Evolutionary conservation across 805 yeast species (phyloP).

Genomic region (Kluyveromyces siamensis): DNA sequence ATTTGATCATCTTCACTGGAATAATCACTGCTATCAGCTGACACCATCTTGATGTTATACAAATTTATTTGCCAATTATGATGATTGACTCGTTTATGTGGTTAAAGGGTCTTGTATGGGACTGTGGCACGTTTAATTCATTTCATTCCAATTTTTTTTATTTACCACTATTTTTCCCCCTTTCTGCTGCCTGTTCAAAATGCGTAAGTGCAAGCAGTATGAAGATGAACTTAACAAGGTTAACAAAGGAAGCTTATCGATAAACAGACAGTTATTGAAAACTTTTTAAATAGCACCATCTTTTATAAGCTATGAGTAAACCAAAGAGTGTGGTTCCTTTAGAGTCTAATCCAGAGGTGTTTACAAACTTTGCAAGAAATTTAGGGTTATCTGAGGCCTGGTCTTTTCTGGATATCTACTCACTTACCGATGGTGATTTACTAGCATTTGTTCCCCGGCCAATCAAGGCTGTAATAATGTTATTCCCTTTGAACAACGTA

Average conservation of each 20-base stretch:
- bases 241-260: too few species aligned
- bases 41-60: background rate
- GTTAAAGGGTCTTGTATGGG: background rate
- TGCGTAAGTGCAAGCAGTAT: too few species aligned
- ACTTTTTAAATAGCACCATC: too few species aligned
- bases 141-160: too few species aligned
- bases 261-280: too few species aligned
- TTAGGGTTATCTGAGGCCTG: slow-evolving; percentile 58
- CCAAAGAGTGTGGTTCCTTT: slow-evolving; percentile 59
- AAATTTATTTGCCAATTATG: too few species aligned
- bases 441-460: slow-evolving; percentile 79
- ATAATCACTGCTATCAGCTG: background rate
- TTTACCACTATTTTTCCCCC: too few species aligned
- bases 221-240: too few species aligned
- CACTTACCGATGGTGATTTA: slow-evolving; percentile 77
- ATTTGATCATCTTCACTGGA: background rate
- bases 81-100: background rate
- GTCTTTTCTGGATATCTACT: slow-evolving; percentile 71
- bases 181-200: too few species aligned
- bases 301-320: background rate
- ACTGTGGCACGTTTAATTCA: too few species aligned
- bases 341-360: slow-evolving; percentile 84
- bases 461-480: slow-evolving; percentile 58
- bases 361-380: slow-evolving; percentile 54
- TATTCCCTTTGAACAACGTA: slow-evolving; percentile 66